phyloP scores from a whole-genome alignment of 768 basidiomycete genomes.

The Phylloporus sp. region DNA sequence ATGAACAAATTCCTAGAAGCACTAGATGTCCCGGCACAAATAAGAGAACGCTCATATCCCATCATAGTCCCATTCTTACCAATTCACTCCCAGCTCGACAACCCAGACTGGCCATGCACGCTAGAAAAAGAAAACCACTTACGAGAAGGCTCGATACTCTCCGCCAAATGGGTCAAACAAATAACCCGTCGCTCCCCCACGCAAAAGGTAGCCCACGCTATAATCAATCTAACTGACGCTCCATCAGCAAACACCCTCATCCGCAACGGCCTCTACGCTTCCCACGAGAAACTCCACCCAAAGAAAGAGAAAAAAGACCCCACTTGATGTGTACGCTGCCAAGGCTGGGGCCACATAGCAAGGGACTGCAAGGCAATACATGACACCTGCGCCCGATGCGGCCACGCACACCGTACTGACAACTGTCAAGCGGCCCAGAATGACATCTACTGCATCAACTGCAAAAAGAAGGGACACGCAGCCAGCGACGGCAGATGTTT shows the following conservation, averaged over 20 bases:
- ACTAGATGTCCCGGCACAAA: neutral
- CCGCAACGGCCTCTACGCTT: neutral
- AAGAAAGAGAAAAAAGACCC: neutral
- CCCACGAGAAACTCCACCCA: constrained; percentile 1
- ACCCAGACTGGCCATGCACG: neutral
- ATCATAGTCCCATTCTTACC: neutral
- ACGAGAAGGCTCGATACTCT: neutral
- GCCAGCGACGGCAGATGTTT: neutral
- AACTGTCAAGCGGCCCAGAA: neutral
- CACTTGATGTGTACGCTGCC: neutral
- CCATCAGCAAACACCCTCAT: neutral
- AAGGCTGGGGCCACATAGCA: neutral
- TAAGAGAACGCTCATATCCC: neutral
- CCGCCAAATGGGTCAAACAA: neutral
- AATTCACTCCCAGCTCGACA: fast-evolving
- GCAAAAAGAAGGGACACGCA: neutral
- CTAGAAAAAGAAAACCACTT: neutral
- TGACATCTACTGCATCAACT: neutral
- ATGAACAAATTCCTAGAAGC: neutral
- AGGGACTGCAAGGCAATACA: neutral
- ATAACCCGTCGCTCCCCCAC: fast-evolving
- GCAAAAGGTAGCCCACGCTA: neutral
- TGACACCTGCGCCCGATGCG: neutral
- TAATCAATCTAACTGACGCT: neutral
- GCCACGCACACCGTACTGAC: neutral